phyloP scores from a whole-genome alignment of 495 filamentous ascomycete species.

The Neurospora sp. region DNA sequence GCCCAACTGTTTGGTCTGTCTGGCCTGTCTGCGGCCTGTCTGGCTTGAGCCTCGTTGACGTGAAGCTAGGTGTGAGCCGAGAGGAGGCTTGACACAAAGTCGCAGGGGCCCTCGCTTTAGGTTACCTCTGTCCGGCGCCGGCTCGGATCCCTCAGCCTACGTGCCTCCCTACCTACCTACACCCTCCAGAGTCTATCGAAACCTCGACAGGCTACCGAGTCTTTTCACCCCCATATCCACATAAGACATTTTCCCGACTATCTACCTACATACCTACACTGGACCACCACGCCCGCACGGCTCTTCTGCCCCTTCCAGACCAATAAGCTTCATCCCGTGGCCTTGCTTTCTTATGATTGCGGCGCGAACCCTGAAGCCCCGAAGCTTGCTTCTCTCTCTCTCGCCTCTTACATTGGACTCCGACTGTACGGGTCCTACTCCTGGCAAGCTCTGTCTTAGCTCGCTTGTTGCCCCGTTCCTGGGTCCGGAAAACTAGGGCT shows the following conservation, averaged over 20 bases:
- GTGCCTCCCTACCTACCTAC: not conserved
- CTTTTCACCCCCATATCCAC: not conserved
- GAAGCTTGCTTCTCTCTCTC: slow-evolving; percentile 1
- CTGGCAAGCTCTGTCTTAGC: slow-evolving; percentile 1
- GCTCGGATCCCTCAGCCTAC: not conserved
- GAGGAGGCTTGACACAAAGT: not conserved
- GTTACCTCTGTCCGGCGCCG: not conserved
- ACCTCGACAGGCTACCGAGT: not conserved
- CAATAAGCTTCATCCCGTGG: slow-evolving; percentile 8
- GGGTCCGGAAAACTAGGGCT: not conserved
- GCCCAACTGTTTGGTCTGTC: slow-evolving; percentile 16
- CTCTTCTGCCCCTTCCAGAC: slow-evolving; percentile 6
- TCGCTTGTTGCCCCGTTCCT: not conserved
- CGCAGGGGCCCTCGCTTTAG: not conserved
- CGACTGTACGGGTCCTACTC: slow-evolving; percentile 1
- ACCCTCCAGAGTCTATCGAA: not conserved
- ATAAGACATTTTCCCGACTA: not conserved
- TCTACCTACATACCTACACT: not conserved
- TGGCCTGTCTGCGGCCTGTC: slow-evolving; percentile 5
- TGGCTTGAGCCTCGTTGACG: slow-evolving; percentile 4
- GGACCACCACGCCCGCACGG: not conserved
- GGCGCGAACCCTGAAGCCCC: slow-evolving; percentile 2
- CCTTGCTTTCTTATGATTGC: slow-evolving; percentile 2
- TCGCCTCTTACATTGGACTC: not conserved
- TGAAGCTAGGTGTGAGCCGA: slow-evolving; percentile 4